Evolutionary conservation across 164 flowering plant genomes (phyloP), one percentile per base, ranked within the genome.

Genomic region (Vitis amurensis): DNA sequence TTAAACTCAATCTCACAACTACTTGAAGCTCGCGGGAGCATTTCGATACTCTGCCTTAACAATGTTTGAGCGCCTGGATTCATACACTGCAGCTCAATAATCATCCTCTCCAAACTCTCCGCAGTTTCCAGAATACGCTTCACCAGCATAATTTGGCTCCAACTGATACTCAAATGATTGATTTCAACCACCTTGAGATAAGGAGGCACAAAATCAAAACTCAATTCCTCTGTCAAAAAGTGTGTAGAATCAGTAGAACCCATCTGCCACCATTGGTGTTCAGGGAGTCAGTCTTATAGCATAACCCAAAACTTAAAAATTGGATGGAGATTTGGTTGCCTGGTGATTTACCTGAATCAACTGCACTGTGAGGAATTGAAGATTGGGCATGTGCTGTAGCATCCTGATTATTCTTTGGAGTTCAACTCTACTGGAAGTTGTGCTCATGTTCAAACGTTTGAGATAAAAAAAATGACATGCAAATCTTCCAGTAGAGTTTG

Each of bases 121-220:
- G 19, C 57, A 55, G 8, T 55, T 55, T n/a, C 57, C n/a, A 55
- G 4, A 55, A 55, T 14, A 8, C n/a, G 57, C 14, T 14, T 59
- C 15, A 16, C 37, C 3, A 59, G 13, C 62, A 23, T 9, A 5
- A 59, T 3, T 11, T 59, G 37, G 13, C 29, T 59, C 12, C 11
- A 14, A 14, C 5, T 3, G 2, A 29, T 3, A 6, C 37, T 29
- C 11, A 23, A 23, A 44, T 23, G 23, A 30, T 59, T 59, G 62
- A 59, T 59, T 59, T 59, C 62, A 59, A 59, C 62, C 12, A 59
- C 62, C 31, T 59, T 59, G 30, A 59, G 62, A 17, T 11, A 6
- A 16, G 5, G 15, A 29, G 16, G 31, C 62, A 59, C 12, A 59
- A 59, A 17, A 59, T 59, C 62, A 17, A 10, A 8, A 11, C 9